A percentile compares a stretch with the other conserved stretches of the same genome.
These are phyloP conservation scores for Pelagophyceae sp. DNA, from an alignment of 352 stramenopile genomes.

Conservation along the genomic window DNA sequence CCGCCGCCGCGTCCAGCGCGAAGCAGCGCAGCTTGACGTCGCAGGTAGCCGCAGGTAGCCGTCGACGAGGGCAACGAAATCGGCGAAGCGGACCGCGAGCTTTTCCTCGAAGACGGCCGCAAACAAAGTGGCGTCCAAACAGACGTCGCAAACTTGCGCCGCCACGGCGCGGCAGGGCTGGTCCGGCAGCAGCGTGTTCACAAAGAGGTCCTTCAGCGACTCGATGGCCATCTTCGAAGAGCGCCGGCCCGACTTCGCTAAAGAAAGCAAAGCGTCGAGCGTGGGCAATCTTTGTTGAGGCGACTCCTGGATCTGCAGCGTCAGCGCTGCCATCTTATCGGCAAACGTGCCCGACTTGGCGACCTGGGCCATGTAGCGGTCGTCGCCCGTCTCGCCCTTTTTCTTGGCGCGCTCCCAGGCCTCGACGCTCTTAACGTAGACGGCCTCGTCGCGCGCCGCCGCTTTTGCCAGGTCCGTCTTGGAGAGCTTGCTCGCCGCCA, in stretches of 20 bases:
- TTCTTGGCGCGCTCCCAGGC: background rate
- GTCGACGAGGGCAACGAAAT: constrained; percentile 26
- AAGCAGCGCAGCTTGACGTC: constrained; percentile 28
- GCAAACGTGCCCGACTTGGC: constrained; percentile 73
- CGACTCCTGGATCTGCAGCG: constrained; percentile 67
- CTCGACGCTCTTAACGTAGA: background rate
- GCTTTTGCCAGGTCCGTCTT: background rate
- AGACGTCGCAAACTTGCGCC: background rate
- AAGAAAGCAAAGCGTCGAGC: constrained; percentile 66
- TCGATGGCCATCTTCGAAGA: constrained; percentile 71
- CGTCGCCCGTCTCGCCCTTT: constrained; percentile 21
- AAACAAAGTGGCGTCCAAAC: background rate
- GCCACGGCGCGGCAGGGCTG: constrained; percentile 50
- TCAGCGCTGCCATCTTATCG: constrained; percentile 77
- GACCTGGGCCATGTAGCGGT: constrained; percentile 40
- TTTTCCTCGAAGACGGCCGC: constrained; percentile 40
- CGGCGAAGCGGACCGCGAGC: constrained; percentile 28
- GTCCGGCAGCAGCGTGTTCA: constrained; percentile 72
- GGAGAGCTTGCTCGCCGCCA: background rate
- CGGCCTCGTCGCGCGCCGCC: background rate
- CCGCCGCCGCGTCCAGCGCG: constrained; percentile 42
- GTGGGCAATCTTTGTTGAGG: constrained; percentile 62
- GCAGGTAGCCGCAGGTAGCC: constrained; percentile 18
- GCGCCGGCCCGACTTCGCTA: constrained; percentile 59
- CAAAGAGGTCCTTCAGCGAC: constrained; percentile 82